These are phyloP conservation scores for Rhododendron vialii DNA, from an alignment of 148 eudicot genomes.

Conservation along the genomic window DNA sequence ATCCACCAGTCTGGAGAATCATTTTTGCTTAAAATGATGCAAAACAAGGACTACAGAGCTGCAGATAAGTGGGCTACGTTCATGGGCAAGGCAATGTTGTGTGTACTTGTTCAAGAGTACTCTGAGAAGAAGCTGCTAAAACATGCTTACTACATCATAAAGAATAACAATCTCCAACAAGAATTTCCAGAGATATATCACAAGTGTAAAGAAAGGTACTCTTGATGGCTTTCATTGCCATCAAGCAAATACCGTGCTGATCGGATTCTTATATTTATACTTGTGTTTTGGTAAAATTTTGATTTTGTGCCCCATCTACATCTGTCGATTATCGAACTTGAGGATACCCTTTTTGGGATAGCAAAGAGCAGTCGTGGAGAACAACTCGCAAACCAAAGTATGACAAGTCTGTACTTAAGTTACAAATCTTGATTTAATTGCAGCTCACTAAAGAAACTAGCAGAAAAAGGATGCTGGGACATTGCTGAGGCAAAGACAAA, in stretches of 20 bases:
- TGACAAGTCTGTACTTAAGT: not conserved
- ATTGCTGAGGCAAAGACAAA: constrained; percentile 77
- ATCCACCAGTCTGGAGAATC: constrained; percentile 58
- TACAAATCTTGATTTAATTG: constrained; percentile 17
- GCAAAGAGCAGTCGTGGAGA: not conserved
- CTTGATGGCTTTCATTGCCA: not conserved
- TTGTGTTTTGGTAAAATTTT: not conserved
- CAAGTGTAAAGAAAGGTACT: constrained; percentile 84
- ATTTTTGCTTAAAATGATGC: constrained; percentile 55
- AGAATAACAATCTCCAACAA: constrained; percentile 62
- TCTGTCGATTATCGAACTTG: not conserved
- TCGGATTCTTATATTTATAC: not conserved
- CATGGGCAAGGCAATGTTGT: constrained; percentile 73
- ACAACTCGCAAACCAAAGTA: not conserved
- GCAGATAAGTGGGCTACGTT: constrained; percentile 98
- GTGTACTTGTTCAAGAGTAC: constrained; percentile 64
- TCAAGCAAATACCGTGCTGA: not conserved
- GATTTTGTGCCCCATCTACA: not conserved
- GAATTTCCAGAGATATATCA: constrained; percentile 83
- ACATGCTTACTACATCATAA: constrained; percentile 69
- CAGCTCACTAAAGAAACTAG: constrained; percentile 84
- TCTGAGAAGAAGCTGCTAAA: constrained; percentile 49
- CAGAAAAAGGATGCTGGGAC: constrained; percentile 97
- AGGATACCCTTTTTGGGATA: not conserved
- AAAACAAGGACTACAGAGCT: constrained; percentile 61